A percentile compares a stretch with the other conserved stretches of the same genome.
These are phyloP conservation scores for Phaffomyces opuntiae DNA, from an alignment of 805 yeast species.

Conservation along the genomic window DNA sequence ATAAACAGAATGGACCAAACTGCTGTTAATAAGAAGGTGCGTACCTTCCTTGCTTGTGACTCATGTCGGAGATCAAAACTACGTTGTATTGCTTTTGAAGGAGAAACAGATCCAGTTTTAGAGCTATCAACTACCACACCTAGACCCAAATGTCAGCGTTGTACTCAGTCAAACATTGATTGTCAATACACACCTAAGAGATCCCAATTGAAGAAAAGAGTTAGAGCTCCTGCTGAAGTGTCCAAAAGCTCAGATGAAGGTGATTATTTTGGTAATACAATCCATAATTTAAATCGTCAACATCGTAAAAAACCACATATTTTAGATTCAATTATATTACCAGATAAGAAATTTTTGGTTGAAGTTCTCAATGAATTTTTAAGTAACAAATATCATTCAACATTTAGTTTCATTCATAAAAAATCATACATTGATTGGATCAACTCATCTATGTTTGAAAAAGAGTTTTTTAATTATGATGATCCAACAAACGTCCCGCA, in stretches of 20 bases:
- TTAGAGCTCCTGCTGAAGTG: neutral
- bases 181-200: slow-evolving; percentile 13
- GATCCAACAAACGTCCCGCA: slow-evolving; percentile 10
- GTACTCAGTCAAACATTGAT: slow-evolving; percentile 3
- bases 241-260: neutral
- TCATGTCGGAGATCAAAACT: slow-evolving; percentile 11
- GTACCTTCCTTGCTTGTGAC: slow-evolving; percentile 14
- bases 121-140: neutral
- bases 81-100: slow-evolving; percentile 6
- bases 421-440: slow-evolving; percentile 8
- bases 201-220: slow-evolving; percentile 9
- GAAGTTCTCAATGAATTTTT: slow-evolving; percentile 6
- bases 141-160: slow-evolving; percentile 7
- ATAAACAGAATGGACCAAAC: too few species aligned
- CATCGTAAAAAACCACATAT: slow-evolving; percentile 7
- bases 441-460: slow-evolving; percentile 4
- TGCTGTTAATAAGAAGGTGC: neutral
- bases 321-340: slow-evolving; percentile 9
- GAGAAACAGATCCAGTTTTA: neutral
- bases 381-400: slow-evolving; percentile 8
- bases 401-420: slow-evolving; percentile 9
- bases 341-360: slow-evolving; percentile 5
- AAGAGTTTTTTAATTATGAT: slow-evolving; percentile 12
- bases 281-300: slow-evolving; percentile 8
- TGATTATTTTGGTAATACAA: slow-evolving; percentile 5